Base-by-base conservation (phyloP, 305 asterid genomes). In the Fraxinus sp. region DNA sequence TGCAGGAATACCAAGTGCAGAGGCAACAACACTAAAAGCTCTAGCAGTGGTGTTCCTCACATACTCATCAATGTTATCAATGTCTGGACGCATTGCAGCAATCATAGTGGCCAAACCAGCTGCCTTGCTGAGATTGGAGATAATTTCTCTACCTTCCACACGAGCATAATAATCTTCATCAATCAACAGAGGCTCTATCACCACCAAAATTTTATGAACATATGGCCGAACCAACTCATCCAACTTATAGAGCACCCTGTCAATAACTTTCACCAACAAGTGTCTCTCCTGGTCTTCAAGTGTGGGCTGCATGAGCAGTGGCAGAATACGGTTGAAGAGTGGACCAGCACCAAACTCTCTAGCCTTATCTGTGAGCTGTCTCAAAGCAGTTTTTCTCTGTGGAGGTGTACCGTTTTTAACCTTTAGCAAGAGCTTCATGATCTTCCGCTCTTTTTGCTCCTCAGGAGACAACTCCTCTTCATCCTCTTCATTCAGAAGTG, bases 71-170 rank as follows among this genome's bases (percentile, higher is more conserved):
- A 94, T 95, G 88, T 95, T 94, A 86, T 95, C 99, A 77, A 95
- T 95, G 83, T 95, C 99, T 0, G 99, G 99, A 83, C 99, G 98
- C 99, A 95, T 95, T n/a, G 99, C 98, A 84, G 98, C 99, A 88
- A 95, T 95, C 99, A 95, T 95, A 83, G 99, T 94, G 26, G 98
- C 99, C 91, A 95, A 88, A 26, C 99, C 99, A 81, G 99, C 98
- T 28, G 99, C 99, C 91, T 95, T 95, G 87, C 99, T 94, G 78
- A 95, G 96, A 89, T 95, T 95, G 36, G 99, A 95, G 84, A 95
- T 95, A 85, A 95, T 95, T 86, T 95, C 99, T 89, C 98, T 90
- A 59, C 99, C 99, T 88, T 95, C 98, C 1, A 95, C 98, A 86
- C 97, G 97, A 62, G 98, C 97, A 88, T 94, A 95, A 88, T 93